Conservation (phyloP, 2,329 filamentous ascomycete species). For the Thielaviopsis populi region DNA sequence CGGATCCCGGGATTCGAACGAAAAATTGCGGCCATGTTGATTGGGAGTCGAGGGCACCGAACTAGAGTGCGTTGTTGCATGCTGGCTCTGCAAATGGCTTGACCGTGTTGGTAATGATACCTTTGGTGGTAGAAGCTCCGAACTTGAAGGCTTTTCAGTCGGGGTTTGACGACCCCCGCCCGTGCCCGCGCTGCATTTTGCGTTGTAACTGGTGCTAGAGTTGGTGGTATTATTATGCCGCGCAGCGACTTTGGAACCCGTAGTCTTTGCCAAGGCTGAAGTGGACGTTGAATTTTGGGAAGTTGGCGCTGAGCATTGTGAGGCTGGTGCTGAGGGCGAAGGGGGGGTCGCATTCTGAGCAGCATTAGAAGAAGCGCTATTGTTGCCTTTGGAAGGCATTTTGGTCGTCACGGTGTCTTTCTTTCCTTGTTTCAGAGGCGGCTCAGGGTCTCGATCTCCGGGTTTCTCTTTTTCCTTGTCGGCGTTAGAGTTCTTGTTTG, state of each 20-base stretch:
- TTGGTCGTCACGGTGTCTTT: constrained; percentile 9
- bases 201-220: background rate
- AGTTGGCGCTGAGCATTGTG: background rate
- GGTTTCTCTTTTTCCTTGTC: background rate
- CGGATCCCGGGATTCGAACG: constrained; percentile 60
- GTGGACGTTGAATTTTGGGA: background rate
- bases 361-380: constrained; percentile 5
- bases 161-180: constrained; percentile 8
- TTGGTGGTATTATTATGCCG: constrained; percentile 1
- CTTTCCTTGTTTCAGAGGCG: background rate
- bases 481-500: background rate
- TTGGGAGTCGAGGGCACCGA: constrained; percentile 90
- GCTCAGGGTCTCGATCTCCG: background rate
- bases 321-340: constrained; percentile 1
- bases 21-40: constrained; percentile 71
- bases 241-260: background rate
- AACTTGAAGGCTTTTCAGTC: constrained; percentile 26
- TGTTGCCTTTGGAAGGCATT: constrained; percentile 15
- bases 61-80: constrained; percentile 46
- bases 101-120: constrained; percentile 19
- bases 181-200: background rate
- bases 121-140: constrained; percentile 21
- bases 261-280: background rate
- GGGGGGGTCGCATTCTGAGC: background rate
- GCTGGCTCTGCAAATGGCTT: constrained; percentile 16